Evolutionary conservation across 768 basidiomycete species (phyloP), one percentile per base, ranked within the genome.

Genomic region (Neoboletus brunneissimus): DNA sequence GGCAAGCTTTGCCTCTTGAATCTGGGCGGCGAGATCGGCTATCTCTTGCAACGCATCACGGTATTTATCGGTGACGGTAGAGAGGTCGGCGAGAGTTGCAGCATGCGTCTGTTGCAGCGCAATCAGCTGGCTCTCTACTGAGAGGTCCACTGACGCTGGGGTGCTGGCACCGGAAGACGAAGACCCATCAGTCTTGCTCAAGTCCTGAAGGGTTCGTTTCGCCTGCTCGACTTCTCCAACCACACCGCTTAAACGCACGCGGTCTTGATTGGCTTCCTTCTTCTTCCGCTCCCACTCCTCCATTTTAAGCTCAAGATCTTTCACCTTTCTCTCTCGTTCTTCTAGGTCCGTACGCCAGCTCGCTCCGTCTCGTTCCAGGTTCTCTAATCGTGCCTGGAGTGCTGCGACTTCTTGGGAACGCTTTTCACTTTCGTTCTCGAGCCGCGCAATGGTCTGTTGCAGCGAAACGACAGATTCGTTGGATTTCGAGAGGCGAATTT

Each of bases 41-140:
- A 99, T 96, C 72, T 96, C 91, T 48, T 84, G 83, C 31, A 98
- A 79, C 18, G 95, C 91, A 57, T 96, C 90, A 31, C 86, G 86
- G 67, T 95, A 98, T 71, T 95, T 95, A 53, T 76, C 72, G 1
- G 88, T 85, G 35, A 97, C 81, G 1, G 84, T 78, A 8, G 91
- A 85, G 37, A 95, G 79, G 62, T 95, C 91, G 9, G 83, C 77
- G 22, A 95, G 79, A 0, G 91, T 92, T 41, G 87, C 86, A 11
- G 84, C 83, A 64, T 94, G 90, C 4, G 87, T 89, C 66, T 91
- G 82, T 66, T 89, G 90, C n/a, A 98, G 80, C 12, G 82, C 77
- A 9, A 83, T 71, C 27, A 95, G 75, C 71, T 95, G 89, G 22
- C 72, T 74, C 64, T 86, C 82, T 20, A 84, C 66, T 3, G 76